Conservation (phyloP, 2,329 filamentous ascomycete genomes). For the Fusarium equiseti region DNA sequence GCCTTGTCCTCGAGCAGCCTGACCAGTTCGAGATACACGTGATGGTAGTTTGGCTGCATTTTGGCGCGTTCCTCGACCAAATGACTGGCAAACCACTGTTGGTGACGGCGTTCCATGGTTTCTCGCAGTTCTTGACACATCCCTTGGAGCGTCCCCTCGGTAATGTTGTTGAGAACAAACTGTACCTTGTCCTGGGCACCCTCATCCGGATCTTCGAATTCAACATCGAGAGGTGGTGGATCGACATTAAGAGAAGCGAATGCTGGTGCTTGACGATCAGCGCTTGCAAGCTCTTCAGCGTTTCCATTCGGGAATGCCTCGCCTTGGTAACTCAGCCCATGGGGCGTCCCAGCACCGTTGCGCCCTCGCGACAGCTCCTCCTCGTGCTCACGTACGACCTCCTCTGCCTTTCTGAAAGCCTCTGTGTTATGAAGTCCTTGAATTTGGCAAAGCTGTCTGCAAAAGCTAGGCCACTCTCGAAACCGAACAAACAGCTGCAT, state of each 20-base stretch:
- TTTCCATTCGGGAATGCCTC: slow-evolving; percentile 77
- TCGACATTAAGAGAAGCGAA: slow-evolving; percentile 86
- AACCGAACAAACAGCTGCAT: slow-evolving; percentile 88
- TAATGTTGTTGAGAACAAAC: slow-evolving; percentile 97
- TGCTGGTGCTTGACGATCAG: slow-evolving; percentile 73
- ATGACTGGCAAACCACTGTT: slow-evolving; percentile 97
- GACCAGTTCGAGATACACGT: slow-evolving; percentile 90
- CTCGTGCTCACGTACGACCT: slow-evolving; percentile 77
- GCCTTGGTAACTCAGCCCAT: slow-evolving; percentile 53
- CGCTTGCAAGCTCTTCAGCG: slow-evolving; percentile 69
- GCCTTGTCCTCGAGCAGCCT: slow-evolving; percentile 82
- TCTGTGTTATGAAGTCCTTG: slow-evolving; percentile 86
- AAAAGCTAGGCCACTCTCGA: slow-evolving; percentile 95
- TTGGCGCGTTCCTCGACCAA: slow-evolving; percentile 96
- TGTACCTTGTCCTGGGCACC: slow-evolving; percentile 92
- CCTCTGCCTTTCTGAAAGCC: slow-evolving; percentile 84
- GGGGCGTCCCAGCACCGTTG: slow-evolving; percentile 61
- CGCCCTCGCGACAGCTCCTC: slow-evolving; percentile 69
- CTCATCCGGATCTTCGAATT: slow-evolving; percentile 85
- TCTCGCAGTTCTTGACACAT: slow-evolving; percentile 87
- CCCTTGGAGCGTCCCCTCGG: slow-evolving; percentile 84
- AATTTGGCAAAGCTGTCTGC: slow-evolving; percentile 84
- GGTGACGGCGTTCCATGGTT: slow-evolving; percentile 81
- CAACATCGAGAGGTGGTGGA: slow-evolving; percentile 69
- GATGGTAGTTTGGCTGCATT: slow-evolving; percentile 96